These are phyloP conservation scores for Sechiopsis laciniata DNA, from an alignment of 306 rosid genomes.

Conservation along the genomic window DNA sequence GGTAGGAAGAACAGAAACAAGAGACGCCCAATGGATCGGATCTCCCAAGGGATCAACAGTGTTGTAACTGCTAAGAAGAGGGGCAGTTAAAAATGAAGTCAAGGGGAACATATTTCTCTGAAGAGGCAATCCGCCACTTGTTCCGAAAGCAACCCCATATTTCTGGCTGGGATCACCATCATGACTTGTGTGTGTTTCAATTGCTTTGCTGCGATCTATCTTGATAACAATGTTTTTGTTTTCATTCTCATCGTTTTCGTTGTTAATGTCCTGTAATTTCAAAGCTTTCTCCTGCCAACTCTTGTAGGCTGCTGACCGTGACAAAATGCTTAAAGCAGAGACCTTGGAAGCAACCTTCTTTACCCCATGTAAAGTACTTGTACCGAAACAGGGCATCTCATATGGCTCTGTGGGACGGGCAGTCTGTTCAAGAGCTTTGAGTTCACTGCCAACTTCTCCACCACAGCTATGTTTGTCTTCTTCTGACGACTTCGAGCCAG, in stretches of 20 bases:
- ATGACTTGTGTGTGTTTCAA: conserved; percentile 60
- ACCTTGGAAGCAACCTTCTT: conserved; percentile 52
- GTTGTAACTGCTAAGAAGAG: conserved; percentile 70
- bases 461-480: conserved; percentile 51
- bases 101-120: conserved; percentile 74
- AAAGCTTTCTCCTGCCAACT: conserved; percentile 79
- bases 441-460: conserved; percentile 68
- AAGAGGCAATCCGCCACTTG: conserved; percentile 65
- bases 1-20: conserved; percentile 68
- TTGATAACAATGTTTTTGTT: conserved; percentile 62
- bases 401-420: conserved; percentile 72
- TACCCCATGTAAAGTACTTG: conserved; percentile 43
- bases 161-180: conserved; percentile 41
- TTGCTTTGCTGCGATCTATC: conserved; percentile 76
- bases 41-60: conserved; percentile 69
- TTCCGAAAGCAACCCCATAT: conserved; percentile 55
- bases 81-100: conserved; percentile 75
- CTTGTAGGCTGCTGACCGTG: conserved; percentile 86
- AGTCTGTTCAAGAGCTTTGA: conserved; percentile 66
- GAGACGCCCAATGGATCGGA: conserved; percentile 86
- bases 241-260: conserved; percentile 71
- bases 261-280: conserved; percentile 47
- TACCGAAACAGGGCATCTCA: conserved; percentile 81
- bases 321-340: conserved; percentile 83
- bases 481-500: conserved; percentile 54